Base-by-base conservation (phyloP, 1,284 basidiomycete genomes). In the Ganoderma sp. region DNA sequence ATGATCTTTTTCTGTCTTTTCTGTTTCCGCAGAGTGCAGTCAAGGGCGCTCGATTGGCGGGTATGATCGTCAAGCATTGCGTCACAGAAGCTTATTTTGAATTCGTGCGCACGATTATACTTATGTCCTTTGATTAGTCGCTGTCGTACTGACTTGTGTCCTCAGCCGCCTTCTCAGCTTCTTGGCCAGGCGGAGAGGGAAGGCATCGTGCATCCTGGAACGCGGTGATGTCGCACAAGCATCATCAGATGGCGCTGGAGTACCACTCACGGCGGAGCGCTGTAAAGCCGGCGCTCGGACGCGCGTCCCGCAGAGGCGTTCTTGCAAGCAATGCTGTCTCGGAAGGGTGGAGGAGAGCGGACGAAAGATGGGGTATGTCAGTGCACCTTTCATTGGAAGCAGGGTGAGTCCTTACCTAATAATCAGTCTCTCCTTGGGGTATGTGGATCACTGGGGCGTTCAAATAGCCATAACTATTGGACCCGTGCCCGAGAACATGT, bases 61-160 rank as follows among this genome's bases (percentile, higher is more conserved):
- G 14, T 22, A 22, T 25, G 48, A 52, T 52, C 48, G 48, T 25
- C 48, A 39, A 10, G 37, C 37, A 52, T 52, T 52, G 48, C 48
- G 48, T 52, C 48, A 52, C n/a, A 14, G 48, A 52, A 52, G 12
- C 48, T 25, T 52, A 52, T 52, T 52, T 50, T 52, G 48, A 4
- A 3, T 22, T 14, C 22, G 22, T 50, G 3, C 22, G 37, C 37
- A 39, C 37, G 37, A 39, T 39, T 39, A 39, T 48, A n/a, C n/a
- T 48, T 48, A 32, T 32, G 45, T 48, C 7, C 45, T 48, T 22
- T 19, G 45, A 48, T 22, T 58, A n/a, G 19, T n/a, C 12, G 34
- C n/a, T 59, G 57, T 59, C 57, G 37, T 39, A 59, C n/a, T 39
- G 32, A 59, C 19, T 59, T 59, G 22, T 34, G 54, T 32, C 54